A percentile compares a stretch with the other conserved stretches of the same genome.
Evolutionary conservation across 225 moss, liverwort and hornwort species (phyloP).

Genomic region (Rhytidiadelphus loreus): DNA sequence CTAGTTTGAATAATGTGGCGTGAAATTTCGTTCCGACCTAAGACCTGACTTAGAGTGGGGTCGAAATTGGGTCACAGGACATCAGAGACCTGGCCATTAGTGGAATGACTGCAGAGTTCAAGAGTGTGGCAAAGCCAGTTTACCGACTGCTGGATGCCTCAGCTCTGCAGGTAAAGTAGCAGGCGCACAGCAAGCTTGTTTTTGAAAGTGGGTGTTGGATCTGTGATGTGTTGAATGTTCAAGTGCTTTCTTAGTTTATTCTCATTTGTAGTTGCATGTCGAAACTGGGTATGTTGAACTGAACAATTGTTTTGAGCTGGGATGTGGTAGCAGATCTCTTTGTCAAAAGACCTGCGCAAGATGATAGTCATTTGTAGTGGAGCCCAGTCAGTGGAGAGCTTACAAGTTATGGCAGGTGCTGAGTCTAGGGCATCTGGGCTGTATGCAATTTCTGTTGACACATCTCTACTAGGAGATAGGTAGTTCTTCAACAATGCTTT

Average conservation of each 20-base stretch:
- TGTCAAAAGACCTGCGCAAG: slow-evolving; percentile 82
- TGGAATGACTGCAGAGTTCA: slow-evolving; percentile 23
- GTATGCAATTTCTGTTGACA: slow-evolving; percentile 88
- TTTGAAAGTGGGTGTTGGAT: neutral
- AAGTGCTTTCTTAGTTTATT: neutral
- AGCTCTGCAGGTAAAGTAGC: slow-evolving; percentile 46
- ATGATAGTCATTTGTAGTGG: slow-evolving; percentile 90
- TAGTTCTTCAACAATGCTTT: slow-evolving; percentile 33
- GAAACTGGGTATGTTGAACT: neutral
- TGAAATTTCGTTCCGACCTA: neutral
- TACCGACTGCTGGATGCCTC: slow-evolving; percentile 62
- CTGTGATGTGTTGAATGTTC: neutral
- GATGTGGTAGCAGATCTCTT: slow-evolving; percentile 57
- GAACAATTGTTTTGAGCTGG: neutral
- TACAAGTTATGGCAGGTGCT: slow-evolving; percentile 37
- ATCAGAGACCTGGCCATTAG: slow-evolving; percentile 52
- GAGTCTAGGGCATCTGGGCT: slow-evolving; percentile 47
- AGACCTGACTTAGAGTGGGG: neutral
- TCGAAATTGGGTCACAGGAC: slow-evolving; percentile 36
- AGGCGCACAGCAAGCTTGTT: neutral
- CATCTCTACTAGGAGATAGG: slow-evolving; percentile 79
- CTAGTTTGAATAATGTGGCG: neutral
- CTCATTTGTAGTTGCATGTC: neutral
- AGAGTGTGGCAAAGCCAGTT: slow-evolving; percentile 18
- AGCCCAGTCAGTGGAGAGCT: slow-evolving; percentile 40